Evolutionary conservation across 1,139 yeast species (phyloP).

Genomic region (Taphrina populina): DNA sequence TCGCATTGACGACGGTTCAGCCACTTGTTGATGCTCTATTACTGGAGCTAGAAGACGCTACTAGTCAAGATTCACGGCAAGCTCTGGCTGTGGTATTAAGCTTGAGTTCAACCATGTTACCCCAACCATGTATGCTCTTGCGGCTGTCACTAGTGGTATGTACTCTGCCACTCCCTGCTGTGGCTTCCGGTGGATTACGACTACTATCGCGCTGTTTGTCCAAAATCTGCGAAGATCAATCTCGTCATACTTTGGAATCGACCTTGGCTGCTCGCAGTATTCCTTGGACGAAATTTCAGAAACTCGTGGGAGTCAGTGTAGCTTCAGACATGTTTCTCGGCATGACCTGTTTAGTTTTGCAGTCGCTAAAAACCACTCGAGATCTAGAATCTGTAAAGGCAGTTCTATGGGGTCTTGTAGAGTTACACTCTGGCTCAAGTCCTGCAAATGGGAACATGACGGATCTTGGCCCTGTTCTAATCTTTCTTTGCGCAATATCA

Average conservation of each 20-base stretch:
- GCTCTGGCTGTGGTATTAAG: slow-evolving; percentile 4
- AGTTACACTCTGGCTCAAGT: neutral
- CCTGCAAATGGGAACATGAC: neutral
- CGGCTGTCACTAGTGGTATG: neutral
- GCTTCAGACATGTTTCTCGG: neutral
- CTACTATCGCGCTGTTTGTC: neutral
- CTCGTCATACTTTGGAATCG: neutral
- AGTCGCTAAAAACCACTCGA: neutral
- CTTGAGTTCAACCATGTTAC: slow-evolving; percentile 6
- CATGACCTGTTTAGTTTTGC: neutral
- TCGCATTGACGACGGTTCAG: neutral
- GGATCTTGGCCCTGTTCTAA: neutral
- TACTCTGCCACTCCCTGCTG: neutral
- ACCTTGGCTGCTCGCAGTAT: neutral
- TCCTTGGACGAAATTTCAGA: neutral
- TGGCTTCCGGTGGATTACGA: slow-evolving; percentile 11
- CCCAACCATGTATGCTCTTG: neutral
- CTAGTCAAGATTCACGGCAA: neutral
- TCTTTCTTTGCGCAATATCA: neutral
- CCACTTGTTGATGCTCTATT: slow-evolving; percentile 10
- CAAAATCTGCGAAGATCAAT: neutral
- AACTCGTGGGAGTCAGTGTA: neutral
- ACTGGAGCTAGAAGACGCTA: neutral
- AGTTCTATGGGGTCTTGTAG: neutral
- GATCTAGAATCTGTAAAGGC: slow-evolving; percentile 1